Evolutionary conservation across 1,139 yeast genomes (phyloP).

Genomic region (Scheffersomyces parashehatae): DNA sequence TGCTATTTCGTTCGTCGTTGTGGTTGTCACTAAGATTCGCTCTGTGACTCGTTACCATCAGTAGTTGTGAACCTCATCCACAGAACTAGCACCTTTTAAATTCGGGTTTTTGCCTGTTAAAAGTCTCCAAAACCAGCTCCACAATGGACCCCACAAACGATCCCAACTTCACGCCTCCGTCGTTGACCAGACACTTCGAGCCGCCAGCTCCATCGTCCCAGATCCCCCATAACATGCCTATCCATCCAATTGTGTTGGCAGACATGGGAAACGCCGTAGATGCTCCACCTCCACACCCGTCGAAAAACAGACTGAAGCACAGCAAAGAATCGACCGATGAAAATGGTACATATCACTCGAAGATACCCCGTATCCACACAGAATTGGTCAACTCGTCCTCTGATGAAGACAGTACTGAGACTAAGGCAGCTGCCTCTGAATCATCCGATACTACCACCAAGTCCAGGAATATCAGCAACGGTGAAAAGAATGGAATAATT

Average conservation of each 20-base stretch:
- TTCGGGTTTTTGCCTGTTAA: too few species aligned
- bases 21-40: background rate
- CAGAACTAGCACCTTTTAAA: background rate
- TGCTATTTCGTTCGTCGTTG: background rate
- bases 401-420: conserved; percentile 25
- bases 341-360: conserved; percentile 27
- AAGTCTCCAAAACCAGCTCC: too few species aligned
- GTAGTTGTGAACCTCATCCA: background rate
- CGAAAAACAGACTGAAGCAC: conserved; percentile 13
- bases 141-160: conserved; percentile 80
- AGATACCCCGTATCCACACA: conserved; percentile 45
- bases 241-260: conserved; percentile 72
- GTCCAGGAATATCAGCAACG: conserved; percentile 1
- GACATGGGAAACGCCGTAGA: conserved; percentile 71
- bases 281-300: conserved; percentile 67
- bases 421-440: background rate
- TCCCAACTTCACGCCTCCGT: conserved; percentile 75
- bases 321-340: conserved; percentile 6
- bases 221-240: conserved; percentile 77
- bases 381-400: conserved; percentile 38
- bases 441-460: background rate
- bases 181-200: conserved; percentile 55
- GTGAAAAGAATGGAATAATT: background rate
- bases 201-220: conserved; percentile 73
- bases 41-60: background rate